Evolutionary conservation across 768 basidiomycete species (phyloP).

Genomic region (Pisolithus orientalis): DNA sequence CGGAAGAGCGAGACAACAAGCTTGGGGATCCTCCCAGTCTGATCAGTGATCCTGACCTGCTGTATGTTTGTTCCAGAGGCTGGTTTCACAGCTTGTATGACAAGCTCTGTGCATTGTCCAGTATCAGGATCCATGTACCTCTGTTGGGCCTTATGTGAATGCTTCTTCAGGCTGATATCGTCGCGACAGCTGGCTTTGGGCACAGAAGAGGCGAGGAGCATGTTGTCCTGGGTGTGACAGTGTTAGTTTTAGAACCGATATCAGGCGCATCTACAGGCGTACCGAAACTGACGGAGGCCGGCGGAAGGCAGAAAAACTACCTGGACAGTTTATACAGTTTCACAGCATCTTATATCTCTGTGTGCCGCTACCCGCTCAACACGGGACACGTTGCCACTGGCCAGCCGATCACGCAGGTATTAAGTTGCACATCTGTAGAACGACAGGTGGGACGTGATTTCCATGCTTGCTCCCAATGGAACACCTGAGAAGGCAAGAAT

Average conservation of each 20-base stretch:
- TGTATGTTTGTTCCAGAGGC: neutral
- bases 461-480: too few species aligned
- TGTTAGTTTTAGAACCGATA: neutral
- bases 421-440: too few species aligned
- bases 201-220: neutral
- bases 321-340: too few species aligned
- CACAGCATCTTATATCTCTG: too few species aligned
- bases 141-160: slow-evolving; percentile 8
- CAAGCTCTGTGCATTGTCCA: slow-evolving; percentile 8
- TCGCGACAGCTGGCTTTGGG: neutral
- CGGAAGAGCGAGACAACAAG: slow-evolving; percentile 12
- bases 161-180: neutral
- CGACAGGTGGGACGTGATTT: too few species aligned
- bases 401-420: too few species aligned
- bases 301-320: too few species aligned
- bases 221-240: neutral
- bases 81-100: slow-evolving; percentile 8
- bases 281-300: too few species aligned
- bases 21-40: slow-evolving; percentile 1
- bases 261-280: too few species aligned
- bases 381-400: too few species aligned
- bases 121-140: slow-evolving; percentile 14
- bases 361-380: too few species aligned
- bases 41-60: neutral
- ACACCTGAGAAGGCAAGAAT: too few species aligned